phyloP scores from a whole-genome alignment of 768 basidiomycete species.

The Pleurotus tuoliensis region DNA sequence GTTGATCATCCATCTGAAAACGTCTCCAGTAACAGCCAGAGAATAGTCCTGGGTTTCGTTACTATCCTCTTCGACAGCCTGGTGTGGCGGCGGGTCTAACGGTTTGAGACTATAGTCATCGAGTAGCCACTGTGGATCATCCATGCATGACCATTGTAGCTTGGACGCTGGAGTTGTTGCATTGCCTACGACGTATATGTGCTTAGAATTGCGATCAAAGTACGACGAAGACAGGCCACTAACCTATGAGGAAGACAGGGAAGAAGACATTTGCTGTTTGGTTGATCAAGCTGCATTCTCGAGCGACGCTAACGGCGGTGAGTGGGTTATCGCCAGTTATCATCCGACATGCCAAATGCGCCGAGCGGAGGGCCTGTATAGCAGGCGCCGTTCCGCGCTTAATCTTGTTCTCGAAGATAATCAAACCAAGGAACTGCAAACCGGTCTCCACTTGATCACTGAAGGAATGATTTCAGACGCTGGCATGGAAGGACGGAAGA shows the following conservation, averaged over 20 bases:
- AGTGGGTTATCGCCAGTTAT: slow-evolving; percentile 97
- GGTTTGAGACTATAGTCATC: slow-evolving; percentile 90
- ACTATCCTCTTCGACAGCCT: slow-evolving; percentile 67
- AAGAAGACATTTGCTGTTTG: slow-evolving; percentile 87
- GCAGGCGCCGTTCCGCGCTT: slow-evolving; percentile 90
- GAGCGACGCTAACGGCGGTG: slow-evolving; percentile 94
- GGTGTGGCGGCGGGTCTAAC: slow-evolving; percentile 61
- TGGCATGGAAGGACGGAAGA: background rate
- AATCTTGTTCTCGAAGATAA: slow-evolving; percentile 98
- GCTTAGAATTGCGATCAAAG: background rate
- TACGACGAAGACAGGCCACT: slow-evolving; percentile 7
- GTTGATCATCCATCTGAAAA: slow-evolving; percentile 98
- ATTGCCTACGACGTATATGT: slow-evolving; percentile 41
- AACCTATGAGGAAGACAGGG: slow-evolving; percentile 76
- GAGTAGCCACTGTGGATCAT: slow-evolving; percentile 79
- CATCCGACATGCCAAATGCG: slow-evolving; percentile 94
- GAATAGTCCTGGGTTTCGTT: slow-evolving; percentile 84
- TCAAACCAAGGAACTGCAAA: slow-evolving; percentile 86
- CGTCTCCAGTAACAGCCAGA: slow-evolving; percentile 88
- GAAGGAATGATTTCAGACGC: slow-evolving; percentile 5
- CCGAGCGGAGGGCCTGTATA: slow-evolving; percentile 82
- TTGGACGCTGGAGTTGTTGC: slow-evolving; percentile 49
- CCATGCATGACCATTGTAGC: slow-evolving; percentile 89
- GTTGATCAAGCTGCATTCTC: slow-evolving; percentile 87
- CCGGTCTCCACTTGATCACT: slow-evolving; percentile 94